Evolutionary conservation across 495 filamentous ascomycete species (phyloP).

Genomic region (Amphirosellinia nigrospora): DNA sequence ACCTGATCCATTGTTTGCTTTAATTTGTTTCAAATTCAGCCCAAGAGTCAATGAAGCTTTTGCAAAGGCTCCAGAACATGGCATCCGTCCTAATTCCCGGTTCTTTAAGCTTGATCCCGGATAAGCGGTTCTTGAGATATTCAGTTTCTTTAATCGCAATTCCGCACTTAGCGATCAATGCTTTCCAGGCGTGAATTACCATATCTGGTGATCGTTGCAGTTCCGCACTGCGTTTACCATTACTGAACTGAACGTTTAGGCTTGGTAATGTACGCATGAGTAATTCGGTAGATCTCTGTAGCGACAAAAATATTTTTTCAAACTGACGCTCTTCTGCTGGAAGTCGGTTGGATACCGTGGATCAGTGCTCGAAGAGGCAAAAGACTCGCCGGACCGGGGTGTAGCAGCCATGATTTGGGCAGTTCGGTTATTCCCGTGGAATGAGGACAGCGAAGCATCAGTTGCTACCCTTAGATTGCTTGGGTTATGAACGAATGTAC

Average conservation of each 20-base stretch:
- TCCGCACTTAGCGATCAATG: conserved; percentile 69
- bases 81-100: conserved; percentile 75
- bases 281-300: conserved; percentile 69
- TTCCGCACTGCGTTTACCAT: conserved; percentile 51
- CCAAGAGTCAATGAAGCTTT: conserved; percentile 76
- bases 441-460: conserved; percentile 49
- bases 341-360: conserved; percentile 59
- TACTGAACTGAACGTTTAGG: conserved; percentile 66
- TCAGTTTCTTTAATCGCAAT: conserved; percentile 70
- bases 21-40: conserved; percentile 72
- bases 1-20: conserved; percentile 67
- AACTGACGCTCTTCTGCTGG: conserved; percentile 78
- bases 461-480: conserved; percentile 60
- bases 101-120: conserved; percentile 83
- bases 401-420: conserved; percentile 63
- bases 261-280: conserved; percentile 69
- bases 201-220: conserved; percentile 51
- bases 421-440: conserved; percentile 51
- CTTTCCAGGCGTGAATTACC: conserved; percentile 69
- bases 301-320: conserved; percentile 76
- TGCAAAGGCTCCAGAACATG: conserved; percentile 84
- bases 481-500: conserved; percentile 66
- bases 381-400: conserved; percentile 81
- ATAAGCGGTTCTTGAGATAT: conserved; percentile 70
- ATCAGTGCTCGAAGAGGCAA: conserved; percentile 62